Evolutionary conservation across 495 filamentous ascomycete species (phyloP).

Genomic region (Xylaria castorea): DNA sequence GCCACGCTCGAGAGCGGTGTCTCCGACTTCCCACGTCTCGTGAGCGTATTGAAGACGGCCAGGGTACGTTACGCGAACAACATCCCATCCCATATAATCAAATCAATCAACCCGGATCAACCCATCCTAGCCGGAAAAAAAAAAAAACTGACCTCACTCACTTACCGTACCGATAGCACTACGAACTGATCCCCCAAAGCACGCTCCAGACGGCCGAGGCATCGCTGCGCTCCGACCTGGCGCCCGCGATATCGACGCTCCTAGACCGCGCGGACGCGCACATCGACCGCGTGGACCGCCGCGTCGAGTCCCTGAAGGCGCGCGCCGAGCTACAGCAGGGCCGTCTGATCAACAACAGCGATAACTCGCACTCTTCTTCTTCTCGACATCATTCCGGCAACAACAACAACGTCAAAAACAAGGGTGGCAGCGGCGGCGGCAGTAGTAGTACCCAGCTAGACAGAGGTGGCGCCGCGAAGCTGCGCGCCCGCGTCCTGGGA

Average conservation of each 20-base stretch:
- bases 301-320: slow-evolving; percentile 56
- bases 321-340: slow-evolving; percentile 56
- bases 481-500: slow-evolving; percentile 46
- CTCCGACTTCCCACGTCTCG: slow-evolving; percentile 54
- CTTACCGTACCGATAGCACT: slow-evolving; percentile 44
- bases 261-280: slow-evolving; percentile 57
- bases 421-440: background rate
- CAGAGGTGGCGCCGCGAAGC: slow-evolving; percentile 34
- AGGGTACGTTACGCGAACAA: slow-evolving; percentile 46
- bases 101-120: background rate
- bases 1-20: slow-evolving; percentile 52
- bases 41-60: slow-evolving; percentile 55
- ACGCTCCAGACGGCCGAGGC: slow-evolving; percentile 55
- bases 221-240: slow-evolving; percentile 58
- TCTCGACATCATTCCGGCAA: background rate
- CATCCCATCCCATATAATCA: no score
- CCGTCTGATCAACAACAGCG: slow-evolving; percentile 36
- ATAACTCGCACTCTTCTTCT: slow-evolving; percentile 8
- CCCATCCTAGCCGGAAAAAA: background rate
- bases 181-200: slow-evolving; percentile 59
- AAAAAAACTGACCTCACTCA: slow-evolving; percentile 12
- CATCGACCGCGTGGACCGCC: slow-evolving; percentile 51
- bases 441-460: background rate
- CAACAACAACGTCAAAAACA: background rate
- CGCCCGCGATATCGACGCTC: slow-evolving; percentile 51